Evolutionary conservation across 1,139 yeast genomes (phyloP), one percentile per base, ranked within the genome.

Genomic region (Protomyces macrosporus): DNA sequence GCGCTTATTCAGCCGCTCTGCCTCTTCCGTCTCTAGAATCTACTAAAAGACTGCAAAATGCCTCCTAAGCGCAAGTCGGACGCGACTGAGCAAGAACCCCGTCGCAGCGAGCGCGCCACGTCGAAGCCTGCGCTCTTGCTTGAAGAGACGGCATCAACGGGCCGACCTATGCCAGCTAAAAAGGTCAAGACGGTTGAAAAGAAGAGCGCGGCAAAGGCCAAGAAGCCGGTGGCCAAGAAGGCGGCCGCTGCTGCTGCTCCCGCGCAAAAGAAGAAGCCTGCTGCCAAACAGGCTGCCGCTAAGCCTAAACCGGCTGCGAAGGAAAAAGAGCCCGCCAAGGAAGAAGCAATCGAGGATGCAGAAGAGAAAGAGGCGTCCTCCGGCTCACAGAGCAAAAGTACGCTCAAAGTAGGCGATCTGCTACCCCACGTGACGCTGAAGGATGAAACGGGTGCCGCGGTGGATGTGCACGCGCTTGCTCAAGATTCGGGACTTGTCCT

Each of bases 381-480:
- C 65, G 16, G 45, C 55, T n/a, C 55, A 57, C 36, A 57, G 63
- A 55, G 54, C 63, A 6, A 61, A 58, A 60, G 63, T 3, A 61
- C 42, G 14, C 60, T 87, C 39, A 77, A 82, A 66, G 78, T 82
- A 12, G 96, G 95, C 30, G 96, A 86, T 72, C 73, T 74, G 23
- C 80, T 90, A 57, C 97, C 97, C 4, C 84, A 82, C 53, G 64
- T 68, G 36, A 70, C 88, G 62, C 77, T 91, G 50, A 71, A 78
- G 65, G 85, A 88, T 72, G 91, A 90, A 74, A 86, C 87, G 66
- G 88, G 79, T n/a, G 76, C 82, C 50, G 80, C 79, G 30, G 79
- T 90, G 14, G 7, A 14, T 12, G 55, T 88, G 69, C 73, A 71
- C 35, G 78, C 82, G 16, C 76, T 81, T 16, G 83, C 85, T 6